These are phyloP conservation scores for Diplotaxis tenuifolia DNA, from an alignment of 345 rosid genomes.

Conservation along the genomic window DNA sequence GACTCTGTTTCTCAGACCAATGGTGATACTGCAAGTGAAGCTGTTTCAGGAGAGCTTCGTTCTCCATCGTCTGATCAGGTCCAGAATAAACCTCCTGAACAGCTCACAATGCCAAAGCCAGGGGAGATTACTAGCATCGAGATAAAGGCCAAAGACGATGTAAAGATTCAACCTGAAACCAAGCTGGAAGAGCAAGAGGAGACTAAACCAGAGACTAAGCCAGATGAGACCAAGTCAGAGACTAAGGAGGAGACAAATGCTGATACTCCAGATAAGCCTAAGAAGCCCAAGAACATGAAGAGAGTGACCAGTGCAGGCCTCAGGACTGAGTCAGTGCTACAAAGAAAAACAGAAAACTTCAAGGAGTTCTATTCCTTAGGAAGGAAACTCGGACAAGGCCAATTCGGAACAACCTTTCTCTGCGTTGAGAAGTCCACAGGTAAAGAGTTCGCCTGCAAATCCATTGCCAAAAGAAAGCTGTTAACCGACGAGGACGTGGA, in stretches of 20 bases:
- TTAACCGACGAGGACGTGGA: conserved; percentile 77
- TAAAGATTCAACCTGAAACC: conserved; percentile 2
- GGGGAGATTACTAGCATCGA: conserved; percentile 24
- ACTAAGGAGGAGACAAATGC: conserved; percentile 17
- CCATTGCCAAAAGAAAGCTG: conserved; percentile 85
- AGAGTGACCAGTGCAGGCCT: conserved; percentile 78
- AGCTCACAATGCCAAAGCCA: conserved; percentile 46
- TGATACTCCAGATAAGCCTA: conserved; percentile 38
- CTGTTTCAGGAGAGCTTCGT: conserved; percentile 37
- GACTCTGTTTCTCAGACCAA: conserved; percentile 44
- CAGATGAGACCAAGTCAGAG: conserved; percentile 26
- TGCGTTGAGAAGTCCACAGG: conserved; percentile 70
- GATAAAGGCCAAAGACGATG: conserved; percentile 6
- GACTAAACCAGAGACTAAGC: conserved; percentile 20
- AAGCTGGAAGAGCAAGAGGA: neutral
- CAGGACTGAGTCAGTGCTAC: conserved; percentile 67
- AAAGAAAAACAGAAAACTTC: conserved; percentile 63
- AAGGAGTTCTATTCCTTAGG: conserved; percentile 69
- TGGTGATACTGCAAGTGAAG: conserved; percentile 45
- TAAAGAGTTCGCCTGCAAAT: conserved; percentile 75
- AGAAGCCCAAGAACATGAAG: conserved; percentile 56
- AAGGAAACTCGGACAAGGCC: conserved; percentile 88
- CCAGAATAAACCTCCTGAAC: conserved; percentile 69
- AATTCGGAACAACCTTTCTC: conserved; percentile 77
- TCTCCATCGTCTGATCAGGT: conserved; percentile 44